Conservation (phyloP, 1,284 basidiomycete genomes). For the Inonotus obliquus region DNA sequence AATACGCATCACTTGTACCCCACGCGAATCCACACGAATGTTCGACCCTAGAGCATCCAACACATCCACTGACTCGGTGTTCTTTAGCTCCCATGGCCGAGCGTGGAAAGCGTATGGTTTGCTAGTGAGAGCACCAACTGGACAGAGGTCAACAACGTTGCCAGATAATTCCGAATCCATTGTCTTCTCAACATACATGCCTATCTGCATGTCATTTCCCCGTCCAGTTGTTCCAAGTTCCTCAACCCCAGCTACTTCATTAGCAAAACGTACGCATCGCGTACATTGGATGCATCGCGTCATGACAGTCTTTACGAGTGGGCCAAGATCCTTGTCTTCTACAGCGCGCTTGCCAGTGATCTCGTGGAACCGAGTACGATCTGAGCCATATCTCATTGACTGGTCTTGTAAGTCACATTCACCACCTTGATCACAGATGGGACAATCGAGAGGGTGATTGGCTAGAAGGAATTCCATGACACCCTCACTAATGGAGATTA, state of each 20-base stretch:
- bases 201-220: slow-evolving; percentile 98
- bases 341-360: slow-evolving; percentile 96
- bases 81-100: slow-evolving; percentile 98
- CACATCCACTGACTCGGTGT: slow-evolving; percentile 97
- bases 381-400: slow-evolving; percentile 98
- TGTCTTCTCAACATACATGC: slow-evolving; percentile 96
- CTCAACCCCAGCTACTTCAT: slow-evolving; percentile 98
- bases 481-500: slow-evolving; percentile 62
- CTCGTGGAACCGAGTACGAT: slow-evolving; percentile 97
- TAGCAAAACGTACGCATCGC: slow-evolving; percentile 97
- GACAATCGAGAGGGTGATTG: slow-evolving; percentile 98
- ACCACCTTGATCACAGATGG: slow-evolving; percentile 96
- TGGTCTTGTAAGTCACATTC: slow-evolving; percentile 99
- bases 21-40: slow-evolving; percentile 95
- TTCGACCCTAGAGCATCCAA: slow-evolving; percentile 97
- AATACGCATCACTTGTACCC: slow-evolving; percentile 95
- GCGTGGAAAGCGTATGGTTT: slow-evolving; percentile 98
- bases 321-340: slow-evolving; percentile 98
- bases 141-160: slow-evolving; percentile 96
- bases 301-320: slow-evolving; percentile 99
- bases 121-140: slow-evolving; percentile 95
- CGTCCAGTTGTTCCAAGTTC: slow-evolving; percentile 96
- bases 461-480: slow-evolving; percentile 99
- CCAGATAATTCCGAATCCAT: slow-evolving; percentile 98
- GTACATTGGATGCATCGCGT: slow-evolving; percentile 99